phyloP scores from a whole-genome alignment of 495 filamentous ascomycete genomes.

The Penicillium canariense region DNA sequence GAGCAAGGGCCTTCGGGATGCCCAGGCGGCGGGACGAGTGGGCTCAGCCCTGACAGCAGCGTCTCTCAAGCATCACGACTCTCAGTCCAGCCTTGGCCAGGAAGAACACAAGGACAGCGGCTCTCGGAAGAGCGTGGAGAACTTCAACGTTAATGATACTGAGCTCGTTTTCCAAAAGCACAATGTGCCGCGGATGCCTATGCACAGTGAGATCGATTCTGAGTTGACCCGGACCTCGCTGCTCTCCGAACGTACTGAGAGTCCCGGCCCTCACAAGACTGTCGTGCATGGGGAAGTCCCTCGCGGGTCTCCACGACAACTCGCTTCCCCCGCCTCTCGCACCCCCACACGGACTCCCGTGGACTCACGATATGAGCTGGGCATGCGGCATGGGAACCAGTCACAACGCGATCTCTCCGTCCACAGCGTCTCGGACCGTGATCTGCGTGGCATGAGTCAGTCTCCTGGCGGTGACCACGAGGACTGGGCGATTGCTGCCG shows the following conservation, averaged over 20 bases:
- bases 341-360: conserved; percentile 54
- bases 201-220: conserved; percentile 80
- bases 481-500: conserved; percentile 46
- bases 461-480: conserved; percentile 46
- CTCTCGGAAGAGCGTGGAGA: conserved; percentile 51
- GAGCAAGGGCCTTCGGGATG: conserved; percentile 59
- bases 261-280: conserved; percentile 39
- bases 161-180: conserved; percentile 61
- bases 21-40: conserved; percentile 53
- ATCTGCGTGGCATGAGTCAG: conserved; percentile 42
- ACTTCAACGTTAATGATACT: conserved; percentile 55
- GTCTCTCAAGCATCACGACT: conserved; percentile 64
- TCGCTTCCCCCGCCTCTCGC: conserved; percentile 51
- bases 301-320: conserved; percentile 49
- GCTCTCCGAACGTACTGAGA: conserved; percentile 74
- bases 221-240: conserved; percentile 89
- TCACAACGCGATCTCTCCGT: conserved; percentile 55
- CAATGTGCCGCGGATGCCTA: conserved; percentile 74
- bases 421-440: conserved; percentile 51
- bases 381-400: conserved; percentile 57
- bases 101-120: conserved; percentile 46
- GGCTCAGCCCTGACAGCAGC: conserved; percentile 60
- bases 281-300: conserved; percentile 52
- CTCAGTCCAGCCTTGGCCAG: conserved; percentile 55
- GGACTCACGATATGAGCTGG: conserved; percentile 47